Conservation (phyloP, 2,329 filamentous ascomycete species). For the Claviceps sp. region DNA sequence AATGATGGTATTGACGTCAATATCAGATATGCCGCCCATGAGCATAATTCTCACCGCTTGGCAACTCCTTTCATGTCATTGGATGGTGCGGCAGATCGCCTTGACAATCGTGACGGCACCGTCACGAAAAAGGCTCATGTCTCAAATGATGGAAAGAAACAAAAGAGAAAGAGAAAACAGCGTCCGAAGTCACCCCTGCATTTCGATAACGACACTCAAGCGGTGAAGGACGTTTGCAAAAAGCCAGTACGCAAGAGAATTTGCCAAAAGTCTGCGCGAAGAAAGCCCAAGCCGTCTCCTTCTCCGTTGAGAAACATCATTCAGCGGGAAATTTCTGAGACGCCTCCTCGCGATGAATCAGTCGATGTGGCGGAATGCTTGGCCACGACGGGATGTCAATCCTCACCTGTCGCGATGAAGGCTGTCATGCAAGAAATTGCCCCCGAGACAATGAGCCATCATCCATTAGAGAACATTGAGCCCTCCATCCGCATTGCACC, state of each 20-base stretch:
- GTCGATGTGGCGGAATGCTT: neutral
- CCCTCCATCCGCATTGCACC: neutral
- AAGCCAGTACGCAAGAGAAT: conserved; percentile 2
- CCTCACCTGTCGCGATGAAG: neutral
- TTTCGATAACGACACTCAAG: conserved; percentile 19
- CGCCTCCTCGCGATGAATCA: neutral
- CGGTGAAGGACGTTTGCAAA: conserved; percentile 9
- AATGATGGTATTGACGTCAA: neutral
- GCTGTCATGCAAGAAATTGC: neutral
- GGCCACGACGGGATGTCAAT: neutral
- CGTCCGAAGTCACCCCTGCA: conserved; percentile 20
- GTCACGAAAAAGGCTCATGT: neutral
- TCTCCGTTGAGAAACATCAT: neutral
- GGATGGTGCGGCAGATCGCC: neutral
- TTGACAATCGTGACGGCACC: neutral
- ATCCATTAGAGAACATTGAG: neutral
- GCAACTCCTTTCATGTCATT: neutral
- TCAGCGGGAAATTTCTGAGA: neutral
- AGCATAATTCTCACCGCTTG: neutral
- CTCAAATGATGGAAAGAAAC: neutral
- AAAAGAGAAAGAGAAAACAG: conserved; percentile 17
- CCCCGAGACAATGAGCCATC: neutral
- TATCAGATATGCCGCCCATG: neutral
- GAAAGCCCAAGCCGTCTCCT: neutral
- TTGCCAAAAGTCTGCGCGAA: neutral